Base-by-base conservation (phyloP, 2,329 filamentous ascomycete genomes). In the Stagonosporopsis rhizophila region DNA sequence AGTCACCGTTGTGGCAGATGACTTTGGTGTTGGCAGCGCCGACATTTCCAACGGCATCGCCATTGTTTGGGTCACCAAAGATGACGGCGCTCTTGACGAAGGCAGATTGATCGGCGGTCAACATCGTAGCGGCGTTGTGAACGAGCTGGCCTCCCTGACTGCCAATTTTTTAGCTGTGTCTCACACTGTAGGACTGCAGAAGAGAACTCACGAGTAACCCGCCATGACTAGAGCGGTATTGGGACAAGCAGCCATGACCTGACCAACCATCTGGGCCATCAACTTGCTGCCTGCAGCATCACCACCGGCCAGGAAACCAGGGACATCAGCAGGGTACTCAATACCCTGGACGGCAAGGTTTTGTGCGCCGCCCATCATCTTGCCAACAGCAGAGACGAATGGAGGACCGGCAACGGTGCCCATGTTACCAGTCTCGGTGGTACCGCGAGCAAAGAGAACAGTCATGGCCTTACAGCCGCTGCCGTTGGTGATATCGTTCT, bases 401-500 rank as follows among this genome's bases (percentile, higher is more conserved):
- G 81, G 78, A 2, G 83, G 83, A 0, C 83, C 83, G 2, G 79
- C 76, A 6, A 80, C 58, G 22, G 65, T 66, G 20, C 84, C 84
- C 45, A 86, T 80, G 61, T 83, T 85, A 37, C 82, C 82, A 1
- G 59, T 32, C 69, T 85, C 82, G 6, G 78, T 80, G 4, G 83
- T 85, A 8, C 84, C 83, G 17, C 83, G 79, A n/a, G 83, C 83
- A 61, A 83, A 86, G 62, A 86, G 80, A 47, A 86, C 70, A 7
- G 82, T 85, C 58, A 83, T 77, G 28, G 75, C 66, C 30, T 78
- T 79, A 70, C 80, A 82, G 41, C 51, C 64, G n/a, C 62, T 56
- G 40, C 66, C 63, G 38, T 62, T 64, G 17, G 55, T 68, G 34
- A 74, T 57, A 44, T 74, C 71, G 47, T 70, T 71, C 40, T 71